phyloP scores from a whole-genome alignment of 257 asterid genomes.

The Jacaranda copaia region DNA sequence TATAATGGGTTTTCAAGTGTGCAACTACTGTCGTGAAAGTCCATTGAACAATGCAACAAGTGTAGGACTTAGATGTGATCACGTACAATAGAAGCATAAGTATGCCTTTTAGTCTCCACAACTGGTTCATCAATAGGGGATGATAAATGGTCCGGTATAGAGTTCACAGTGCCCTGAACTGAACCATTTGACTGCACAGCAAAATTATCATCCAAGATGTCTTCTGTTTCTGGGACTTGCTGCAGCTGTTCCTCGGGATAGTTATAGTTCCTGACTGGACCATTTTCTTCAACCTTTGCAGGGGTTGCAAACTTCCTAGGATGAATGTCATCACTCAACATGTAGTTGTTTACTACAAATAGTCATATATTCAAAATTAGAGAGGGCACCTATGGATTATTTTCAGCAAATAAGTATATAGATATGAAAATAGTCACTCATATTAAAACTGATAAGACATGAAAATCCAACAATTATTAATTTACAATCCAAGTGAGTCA shows the following conservation, averaged over 20 bases:
- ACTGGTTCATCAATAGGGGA: constrained; percentile 71
- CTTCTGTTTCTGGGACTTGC: constrained; percentile 65
- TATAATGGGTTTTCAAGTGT: constrained; percentile 28
- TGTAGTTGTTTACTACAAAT: constrained; percentile 67
- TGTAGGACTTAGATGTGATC: constrained; percentile 30
- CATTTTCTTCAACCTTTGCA: constrained; percentile 59
- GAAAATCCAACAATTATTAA: neutral
- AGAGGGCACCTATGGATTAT: neutral
- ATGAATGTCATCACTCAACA: constrained; percentile 68
- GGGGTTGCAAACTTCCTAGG: constrained; percentile 61
- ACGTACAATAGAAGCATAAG: constrained; percentile 98
- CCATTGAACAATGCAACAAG: neutral
- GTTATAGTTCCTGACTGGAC: constrained; percentile 52
- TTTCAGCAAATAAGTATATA: neutral
- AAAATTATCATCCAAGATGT: constrained; percentile 64
- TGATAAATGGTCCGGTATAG: constrained; percentile 64
- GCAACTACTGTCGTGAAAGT: constrained; percentile 17
- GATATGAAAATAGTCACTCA: neutral
- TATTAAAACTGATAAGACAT: neutral
- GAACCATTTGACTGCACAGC: constrained; percentile 76
- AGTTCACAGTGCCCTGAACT: constrained; percentile 62
- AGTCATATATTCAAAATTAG: constrained; percentile 14
- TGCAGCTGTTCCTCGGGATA: constrained; percentile 71
- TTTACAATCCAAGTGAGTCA: neutral
- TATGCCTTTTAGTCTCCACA: constrained; percentile 82